A percentile compares a stretch with the other conserved stretches of the same genome.
These are phyloP conservation scores for Avicennia marina DNA, from an alignment of 257 asterid genomes.

Conservation along the genomic window DNA sequence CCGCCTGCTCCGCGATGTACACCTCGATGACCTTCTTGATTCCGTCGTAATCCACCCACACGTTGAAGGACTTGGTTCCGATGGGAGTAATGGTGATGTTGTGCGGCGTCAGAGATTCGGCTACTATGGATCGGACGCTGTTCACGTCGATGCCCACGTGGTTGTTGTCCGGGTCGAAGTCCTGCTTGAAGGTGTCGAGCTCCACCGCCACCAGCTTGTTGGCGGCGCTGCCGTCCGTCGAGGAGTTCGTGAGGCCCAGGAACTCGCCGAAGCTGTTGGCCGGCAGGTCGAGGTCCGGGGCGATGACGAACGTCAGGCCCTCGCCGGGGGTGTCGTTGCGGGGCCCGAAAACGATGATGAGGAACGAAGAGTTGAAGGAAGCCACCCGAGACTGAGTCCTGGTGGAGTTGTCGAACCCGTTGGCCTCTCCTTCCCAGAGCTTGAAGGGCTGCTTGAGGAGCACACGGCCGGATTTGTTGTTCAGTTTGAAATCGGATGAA, in stretches of 20 bases:
- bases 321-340: slow-evolving; percentile 33
- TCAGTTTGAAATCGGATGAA: background rate
- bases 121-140: slow-evolving; percentile 38
- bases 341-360: slow-evolving; percentile 42
- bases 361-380: slow-evolving; percentile 70
- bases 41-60: slow-evolving; percentile 84
- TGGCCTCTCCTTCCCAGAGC: slow-evolving; percentile 48
- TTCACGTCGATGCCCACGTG: slow-evolving; percentile 67
- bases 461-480: slow-evolving; percentile 46
- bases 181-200: slow-evolving; percentile 73
- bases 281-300: slow-evolving; percentile 39
- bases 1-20: slow-evolving; percentile 42
- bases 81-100: slow-evolving; percentile 53
- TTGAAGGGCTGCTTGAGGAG: slow-evolving; percentile 31
- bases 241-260: slow-evolving; percentile 65
- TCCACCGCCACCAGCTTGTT: slow-evolving; percentile 72
- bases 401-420: background rate
- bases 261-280: slow-evolving; percentile 54
- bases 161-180: slow-evolving; percentile 68
- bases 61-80: slow-evolving; percentile 39
- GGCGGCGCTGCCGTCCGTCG: slow-evolving; percentile 40
- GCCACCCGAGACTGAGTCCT: slow-evolving; percentile 23
- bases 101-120: slow-evolving; percentile 24
- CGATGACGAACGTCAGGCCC: slow-evolving; percentile 69
- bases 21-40: slow-evolving; percentile 27